These are phyloP conservation scores for Ceratobasidium sp. DNA, from an alignment of 1,284 basidiomycete species.

Conservation along the genomic window DNA sequence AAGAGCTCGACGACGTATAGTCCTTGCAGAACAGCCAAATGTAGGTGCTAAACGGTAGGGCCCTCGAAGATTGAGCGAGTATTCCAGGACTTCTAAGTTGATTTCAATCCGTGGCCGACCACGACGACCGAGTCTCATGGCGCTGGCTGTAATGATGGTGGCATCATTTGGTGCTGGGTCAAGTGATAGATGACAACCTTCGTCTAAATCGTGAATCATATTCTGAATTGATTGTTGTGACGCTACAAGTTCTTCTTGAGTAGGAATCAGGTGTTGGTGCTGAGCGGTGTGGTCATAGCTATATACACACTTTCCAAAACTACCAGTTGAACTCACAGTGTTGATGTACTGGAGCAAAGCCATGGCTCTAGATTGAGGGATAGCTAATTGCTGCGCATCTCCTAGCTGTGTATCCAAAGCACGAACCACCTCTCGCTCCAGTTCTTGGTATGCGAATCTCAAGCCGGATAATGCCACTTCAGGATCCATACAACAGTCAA, in stretches of 20 bases:
- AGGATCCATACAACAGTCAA: background rate
- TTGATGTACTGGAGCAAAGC: background rate
- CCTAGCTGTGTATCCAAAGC: background rate
- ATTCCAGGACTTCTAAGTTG: background rate
- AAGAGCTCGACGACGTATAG: background rate
- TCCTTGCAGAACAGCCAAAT: background rate
- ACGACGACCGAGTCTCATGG: background rate
- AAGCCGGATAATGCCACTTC: background rate
- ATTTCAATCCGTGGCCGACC: background rate
- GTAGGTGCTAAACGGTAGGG: background rate
- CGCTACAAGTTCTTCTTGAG: background rate
- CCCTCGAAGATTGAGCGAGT: background rate
- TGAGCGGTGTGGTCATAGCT: background rate
- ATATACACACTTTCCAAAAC: background rate
- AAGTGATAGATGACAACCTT: background rate
- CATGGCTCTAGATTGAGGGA: background rate
- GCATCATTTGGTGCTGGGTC: background rate
- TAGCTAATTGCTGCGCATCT: background rate
- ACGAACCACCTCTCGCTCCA: background rate
- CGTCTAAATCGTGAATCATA: background rate
- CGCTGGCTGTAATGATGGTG: background rate
- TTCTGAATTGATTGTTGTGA: background rate
- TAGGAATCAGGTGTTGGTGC: background rate
- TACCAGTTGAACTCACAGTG: background rate
- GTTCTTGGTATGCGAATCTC: background rate